Base-by-base conservation (phyloP, 2,329 filamentous ascomycete species). In the Cladobotryum protrusum region DNA sequence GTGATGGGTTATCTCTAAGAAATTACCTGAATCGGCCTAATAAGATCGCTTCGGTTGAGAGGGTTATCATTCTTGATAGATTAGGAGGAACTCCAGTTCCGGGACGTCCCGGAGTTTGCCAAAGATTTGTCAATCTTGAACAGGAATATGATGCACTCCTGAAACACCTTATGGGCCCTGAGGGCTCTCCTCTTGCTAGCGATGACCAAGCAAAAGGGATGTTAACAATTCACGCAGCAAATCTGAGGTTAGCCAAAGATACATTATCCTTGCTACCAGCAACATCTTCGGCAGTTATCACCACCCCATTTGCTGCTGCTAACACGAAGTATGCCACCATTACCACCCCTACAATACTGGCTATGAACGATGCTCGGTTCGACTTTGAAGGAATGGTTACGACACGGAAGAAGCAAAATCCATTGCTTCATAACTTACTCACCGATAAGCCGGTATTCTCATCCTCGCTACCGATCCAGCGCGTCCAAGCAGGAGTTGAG, bases 371-470 rank as follows among this genome's bases (percentile, higher is more conserved):
- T 78, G 47, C 74, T 78, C 65, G 71, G 77, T 67, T 63, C 55
- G 68, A 68, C 1, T 69, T 74, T 17, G 69, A 75, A 2, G 72
- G 70, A 24, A 77, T 76, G 53, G 78, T 81, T 3, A 74, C 73
- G 18, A 82, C 78, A 0, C 70, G 78, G 50, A 72, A 71, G 43
- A 75, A 72, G 50, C 77, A 79, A 61, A 99, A 99, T 60, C 90
- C 91, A 0, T 74, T 99, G 1, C 93, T 99, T 42, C 90, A 99
- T 68, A 97, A 96, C 60, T 81, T 99, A 1, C 78, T 99, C 9
- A 99, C 93, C 2, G 93, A 99, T 69, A 95, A 96, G 61, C 92
- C 93, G 0, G 80, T 91, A 13, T 86, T 90, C 56, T 97, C 93
- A 1, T 93, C 93, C 1, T 99, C 93, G 1, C 74, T 99, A 0